Conservation (phyloP, 2,329 filamentous ascomycete species). For the Tolypocladium tundrense region DNA sequence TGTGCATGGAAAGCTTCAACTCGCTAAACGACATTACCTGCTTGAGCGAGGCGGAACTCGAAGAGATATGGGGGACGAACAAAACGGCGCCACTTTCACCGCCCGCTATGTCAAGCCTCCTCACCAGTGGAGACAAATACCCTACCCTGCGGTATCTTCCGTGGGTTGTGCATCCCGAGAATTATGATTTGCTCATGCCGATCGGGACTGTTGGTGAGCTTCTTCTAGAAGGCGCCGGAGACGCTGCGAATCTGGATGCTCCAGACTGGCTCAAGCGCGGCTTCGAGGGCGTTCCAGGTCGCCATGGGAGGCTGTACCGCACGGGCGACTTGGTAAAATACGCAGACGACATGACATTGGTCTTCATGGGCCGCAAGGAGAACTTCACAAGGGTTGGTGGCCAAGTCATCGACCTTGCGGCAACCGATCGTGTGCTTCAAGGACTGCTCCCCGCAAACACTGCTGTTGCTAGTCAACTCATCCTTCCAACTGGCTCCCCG, state of each 20-base stretch:
- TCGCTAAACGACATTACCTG: slow-evolving; percentile 22
- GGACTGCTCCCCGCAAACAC: slow-evolving; percentile 9
- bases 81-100: slow-evolving; percentile 10
- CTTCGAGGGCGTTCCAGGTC: slow-evolving; percentile 5
- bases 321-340: slow-evolving; percentile 16
- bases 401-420: slow-evolving; percentile 13
- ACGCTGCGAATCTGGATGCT: slow-evolving; percentile 4
- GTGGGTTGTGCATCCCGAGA: slow-evolving; percentile 18
- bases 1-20: slow-evolving; percentile 28
- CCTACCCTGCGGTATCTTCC: slow-evolving; percentile 9
- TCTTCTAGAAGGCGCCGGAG: slow-evolving; percentile 21
- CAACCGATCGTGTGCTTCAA: slow-evolving; percentile 12
- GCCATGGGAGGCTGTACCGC: slow-evolving; percentile 11
- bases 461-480: slow-evolving; percentile 7
- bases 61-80: slow-evolving; percentile 21
- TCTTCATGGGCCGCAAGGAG: slow-evolving; percentile 13
- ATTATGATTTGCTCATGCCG: slow-evolving; percentile 15
- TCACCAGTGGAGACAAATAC: slow-evolving; percentile 12
- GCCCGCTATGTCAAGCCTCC: slow-evolving; percentile 5
- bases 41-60: slow-evolving; percentile 24
- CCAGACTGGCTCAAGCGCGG: slow-evolving; percentile 14
- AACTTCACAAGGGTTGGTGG: slow-evolving; percentile 12
- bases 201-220: slow-evolving; percentile 24
- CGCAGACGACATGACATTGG: slow-evolving; percentile 10
- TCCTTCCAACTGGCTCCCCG: slow-evolving; percentile 9